Evolutionary conservation across 2,329 filamentous ascomycete species (phyloP), one percentile per base, ranked within the genome.

Genomic region (Didymella pinodella): DNA sequence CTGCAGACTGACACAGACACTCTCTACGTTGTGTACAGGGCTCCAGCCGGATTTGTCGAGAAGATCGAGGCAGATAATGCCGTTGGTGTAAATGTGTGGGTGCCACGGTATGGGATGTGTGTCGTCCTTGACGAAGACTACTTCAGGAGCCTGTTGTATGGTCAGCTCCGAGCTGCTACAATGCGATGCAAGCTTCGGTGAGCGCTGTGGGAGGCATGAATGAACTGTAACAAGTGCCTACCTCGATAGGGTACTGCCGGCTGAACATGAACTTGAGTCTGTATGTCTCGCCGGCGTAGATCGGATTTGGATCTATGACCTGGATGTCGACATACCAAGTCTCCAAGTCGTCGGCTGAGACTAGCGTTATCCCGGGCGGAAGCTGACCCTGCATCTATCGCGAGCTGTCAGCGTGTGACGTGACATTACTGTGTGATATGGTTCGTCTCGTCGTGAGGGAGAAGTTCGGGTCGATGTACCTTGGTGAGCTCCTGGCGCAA

Each of bases 81-180:
- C 95, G 78, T 99, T 99, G 69, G 91, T 95, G 82, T 99, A 99
- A 78, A 99, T 91, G 80, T 99, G 95, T 3, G 95, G 95, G 73
- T 99, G 95, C 77, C 97, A 93, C 0, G 95, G 95, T 70, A 99
- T 93, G 2, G 83, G 80, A 41, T 85, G 84, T 38, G 71, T 70
- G 32, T 86, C 77, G 52, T 86, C 81, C 68, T 88, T 83, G 54
- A 92, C 84, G 74, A 99, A 99, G 56, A 91, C 90, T 65, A 98
- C 95, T 83, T 99, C 95, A 25, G 95, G 95, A 0, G 95, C 90
- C 94, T 96, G 69, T 8, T 12, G 0, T 18, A 28, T 2, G 28
- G 54, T 54, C n/a, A 57, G 51, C 41, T 32, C 18, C 22, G 14
- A 32, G 11, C 12, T 10, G 8, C 26, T 32, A 28, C 11, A 31